A percentile compares a stretch with the other conserved stretches of the same genome.
Evolutionary conservation across 805 yeast genomes (phyloP).

Genomic region (Pichia phayaonensis): DNA sequence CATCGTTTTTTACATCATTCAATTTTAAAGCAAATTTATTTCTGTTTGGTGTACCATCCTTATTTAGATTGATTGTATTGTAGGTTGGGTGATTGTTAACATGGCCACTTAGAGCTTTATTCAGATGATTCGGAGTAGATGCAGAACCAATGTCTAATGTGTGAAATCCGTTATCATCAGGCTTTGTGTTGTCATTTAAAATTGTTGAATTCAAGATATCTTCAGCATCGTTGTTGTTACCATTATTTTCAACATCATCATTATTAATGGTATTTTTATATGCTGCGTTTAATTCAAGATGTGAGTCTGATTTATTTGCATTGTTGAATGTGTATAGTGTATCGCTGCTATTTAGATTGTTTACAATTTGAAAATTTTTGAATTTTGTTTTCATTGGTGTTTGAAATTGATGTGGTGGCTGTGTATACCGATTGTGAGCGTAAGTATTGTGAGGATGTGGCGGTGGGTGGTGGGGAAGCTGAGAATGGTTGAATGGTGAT

Average conservation of each 20-base stretch:
- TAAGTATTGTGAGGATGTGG: not conserved
- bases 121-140: not conserved
- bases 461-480: not conserved
- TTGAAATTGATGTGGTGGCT: not conserved
- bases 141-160: not conserved
- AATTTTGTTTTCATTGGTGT: not conserved
- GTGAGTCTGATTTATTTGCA: constrained; percentile 2
- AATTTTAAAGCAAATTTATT: too few relatives aligned
- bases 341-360: not conserved
- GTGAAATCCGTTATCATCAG: not conserved
- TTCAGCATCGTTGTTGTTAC: too few relatives aligned
- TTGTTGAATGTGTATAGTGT: not conserved
- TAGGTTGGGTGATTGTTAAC: not conserved
- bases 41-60: too few relatives aligned
- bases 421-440: too few relatives aligned
- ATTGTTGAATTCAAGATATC: not conserved
- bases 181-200: too few relatives aligned
- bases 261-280: not conserved
- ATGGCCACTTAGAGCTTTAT: too few relatives aligned
- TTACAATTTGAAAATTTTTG: not conserved
- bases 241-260: too few relatives aligned
- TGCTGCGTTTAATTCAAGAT: not conserved
- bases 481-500: not conserved
- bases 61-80: not conserved
- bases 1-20: not conserved